phyloP scores from a whole-genome alignment of 2,329 filamentous ascomycete species.

The Penicillium sp. region DNA sequence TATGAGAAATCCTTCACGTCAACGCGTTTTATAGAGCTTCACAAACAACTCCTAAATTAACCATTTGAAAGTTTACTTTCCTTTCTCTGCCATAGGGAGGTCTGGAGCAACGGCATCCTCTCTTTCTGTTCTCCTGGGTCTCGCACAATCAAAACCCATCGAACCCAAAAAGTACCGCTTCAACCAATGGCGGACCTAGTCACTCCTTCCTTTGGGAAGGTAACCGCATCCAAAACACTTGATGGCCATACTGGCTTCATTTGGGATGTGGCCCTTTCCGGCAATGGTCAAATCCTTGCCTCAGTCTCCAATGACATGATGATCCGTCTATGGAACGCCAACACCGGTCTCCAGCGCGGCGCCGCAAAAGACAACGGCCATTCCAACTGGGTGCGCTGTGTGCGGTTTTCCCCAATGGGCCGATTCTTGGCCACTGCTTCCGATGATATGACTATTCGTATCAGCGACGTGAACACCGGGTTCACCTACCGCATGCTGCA shows the following conservation, averaged over 20 bases:
- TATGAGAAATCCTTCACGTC: conserved; percentile 9
- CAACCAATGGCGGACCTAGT: neutral
- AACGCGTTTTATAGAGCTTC: neutral
- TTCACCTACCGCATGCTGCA: conserved; percentile 11
- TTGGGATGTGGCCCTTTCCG: conserved; percentile 9
- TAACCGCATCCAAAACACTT: conserved; percentile 5
- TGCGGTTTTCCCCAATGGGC: conserved; percentile 8
- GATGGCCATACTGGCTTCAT: conserved; percentile 11
- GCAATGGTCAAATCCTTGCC: conserved; percentile 8
- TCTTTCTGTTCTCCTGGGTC: neutral
- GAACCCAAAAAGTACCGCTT: neutral
- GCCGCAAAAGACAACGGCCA: conserved; percentile 10
- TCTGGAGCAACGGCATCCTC: neutral
- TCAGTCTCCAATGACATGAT: conserved; percentile 14
- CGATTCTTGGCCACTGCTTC: conserved; percentile 10
- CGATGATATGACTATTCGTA: conserved; percentile 12
- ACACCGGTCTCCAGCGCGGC: conserved; percentile 11
- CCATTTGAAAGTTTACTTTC: neutral
- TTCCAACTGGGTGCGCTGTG: conserved; percentile 9
- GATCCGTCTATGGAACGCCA: conserved; percentile 13
- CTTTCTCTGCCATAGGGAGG: neutral
- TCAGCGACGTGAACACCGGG: conserved; percentile 11
- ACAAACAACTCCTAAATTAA: neutral
- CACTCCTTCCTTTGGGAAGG: neutral
- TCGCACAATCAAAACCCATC: neutral